Evolutionary conservation across 192 early-diverging fungal genomes (phyloP).

Genomic region (Entrophospora sp.): DNA sequence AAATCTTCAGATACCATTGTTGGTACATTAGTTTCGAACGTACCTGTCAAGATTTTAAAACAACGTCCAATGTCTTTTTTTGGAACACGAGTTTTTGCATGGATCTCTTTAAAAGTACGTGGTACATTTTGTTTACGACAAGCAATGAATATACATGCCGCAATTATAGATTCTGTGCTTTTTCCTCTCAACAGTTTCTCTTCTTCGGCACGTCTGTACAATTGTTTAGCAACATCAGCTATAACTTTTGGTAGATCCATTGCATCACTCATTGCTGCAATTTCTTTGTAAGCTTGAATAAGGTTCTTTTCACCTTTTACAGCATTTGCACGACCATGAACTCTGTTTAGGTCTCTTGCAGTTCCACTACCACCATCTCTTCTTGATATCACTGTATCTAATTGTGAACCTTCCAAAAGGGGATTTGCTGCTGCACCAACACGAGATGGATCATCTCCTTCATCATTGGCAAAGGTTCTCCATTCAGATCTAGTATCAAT

Average conservation of each 20-base stretch:
- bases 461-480: conserved; percentile 88
- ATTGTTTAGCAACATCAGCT: conserved; percentile 68
- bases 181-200: conserved; percentile 73
- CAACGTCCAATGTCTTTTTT: conserved; percentile 86
- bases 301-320: conserved; percentile 62
- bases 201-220: conserved; percentile 74
- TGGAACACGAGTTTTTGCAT: conserved; percentile 72
- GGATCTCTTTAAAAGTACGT: conserved; percentile 91
- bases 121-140: conserved; percentile 72
- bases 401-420: conserved; percentile 60
- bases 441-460: conserved; percentile 76
- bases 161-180: conserved; percentile 67
- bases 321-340: conserved; percentile 56
- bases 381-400: conserved; percentile 72
- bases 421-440: conserved; percentile 72
- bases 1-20: conserved; percentile 63
- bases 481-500: conserved; percentile 92
- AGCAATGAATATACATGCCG: conserved; percentile 86
- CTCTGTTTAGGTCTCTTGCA: conserved; percentile 54
- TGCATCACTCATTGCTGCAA: conserved; percentile 63
- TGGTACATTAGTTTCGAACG: conserved; percentile 44
- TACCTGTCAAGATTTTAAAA: conserved; percentile 53
- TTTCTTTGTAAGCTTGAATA: conserved; percentile 61
- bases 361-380: conserved; percentile 63
- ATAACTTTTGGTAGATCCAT: conserved; percentile 69